A percentile compares a stretch with the other conserved stretches of the same genome.
phyloP scores from a whole-genome alignment of 2,329 filamentous ascomycete species.

The Trichoderma gracile region DNA sequence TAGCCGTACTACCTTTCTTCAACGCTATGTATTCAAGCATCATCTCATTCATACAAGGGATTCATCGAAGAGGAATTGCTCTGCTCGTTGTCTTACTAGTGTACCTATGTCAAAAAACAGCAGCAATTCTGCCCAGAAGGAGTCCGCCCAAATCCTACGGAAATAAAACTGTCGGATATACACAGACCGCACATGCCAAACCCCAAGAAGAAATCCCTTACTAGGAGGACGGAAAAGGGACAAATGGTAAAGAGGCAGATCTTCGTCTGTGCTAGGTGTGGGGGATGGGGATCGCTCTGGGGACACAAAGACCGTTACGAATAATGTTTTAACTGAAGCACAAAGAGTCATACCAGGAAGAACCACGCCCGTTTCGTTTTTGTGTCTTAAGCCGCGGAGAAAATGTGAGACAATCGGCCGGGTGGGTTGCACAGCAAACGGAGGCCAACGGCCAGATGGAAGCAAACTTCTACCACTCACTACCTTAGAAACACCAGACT shows the following conservation, averaged over 20 bases:
- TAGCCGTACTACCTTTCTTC: conserved; percentile 1
- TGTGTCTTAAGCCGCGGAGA: background rate
- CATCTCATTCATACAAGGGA: too few relatives aligned
- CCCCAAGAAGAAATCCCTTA: too few relatives aligned
- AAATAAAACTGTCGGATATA: too few relatives aligned
- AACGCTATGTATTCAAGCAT: too few relatives aligned
- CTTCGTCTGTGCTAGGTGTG: background rate
- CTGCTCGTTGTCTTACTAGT: background rate
- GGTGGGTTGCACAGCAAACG: background rate
- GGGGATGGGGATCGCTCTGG: background rate
- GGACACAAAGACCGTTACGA: background rate
- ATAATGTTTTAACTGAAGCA: background rate
- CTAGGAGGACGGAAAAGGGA: too few relatives aligned
- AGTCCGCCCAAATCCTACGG: too few relatives aligned
- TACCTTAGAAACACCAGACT: background rate
- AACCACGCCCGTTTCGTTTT: background rate
- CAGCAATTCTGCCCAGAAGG: too few relatives aligned
- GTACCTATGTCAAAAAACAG: too few relatives aligned
- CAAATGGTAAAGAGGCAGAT: too few relatives aligned
- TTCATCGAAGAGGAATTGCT: too few relatives aligned
- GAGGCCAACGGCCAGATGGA: background rate
- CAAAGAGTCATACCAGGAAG: background rate
- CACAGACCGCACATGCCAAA: too few relatives aligned
- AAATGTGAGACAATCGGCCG: conserved; percentile 7
- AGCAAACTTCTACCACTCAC: too few relatives aligned